These are phyloP conservation scores for Kluyveromyces aestuarii DNA, from an alignment of 805 yeast species.

Conservation along the genomic window DNA sequence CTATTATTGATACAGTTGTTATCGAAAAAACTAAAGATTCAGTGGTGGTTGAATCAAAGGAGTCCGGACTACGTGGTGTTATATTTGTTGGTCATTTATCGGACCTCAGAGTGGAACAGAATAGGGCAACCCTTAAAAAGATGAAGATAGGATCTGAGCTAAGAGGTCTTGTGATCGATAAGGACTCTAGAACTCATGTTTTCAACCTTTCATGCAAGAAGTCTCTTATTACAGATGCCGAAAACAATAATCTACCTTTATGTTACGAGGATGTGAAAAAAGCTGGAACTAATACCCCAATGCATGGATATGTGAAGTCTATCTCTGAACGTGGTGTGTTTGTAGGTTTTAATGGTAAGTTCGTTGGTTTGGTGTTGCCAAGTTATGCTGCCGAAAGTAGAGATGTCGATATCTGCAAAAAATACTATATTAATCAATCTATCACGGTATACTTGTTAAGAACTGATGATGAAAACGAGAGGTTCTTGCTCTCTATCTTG, in stretches of 20 bases:
- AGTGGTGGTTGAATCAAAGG: slow-evolving; percentile 51
- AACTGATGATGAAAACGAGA: slow-evolving; percentile 56
- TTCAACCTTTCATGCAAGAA: slow-evolving; percentile 57
- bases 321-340: slow-evolving; percentile 76
- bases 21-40: slow-evolving; percentile 72
- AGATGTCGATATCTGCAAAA: slow-evolving; percentile 42
- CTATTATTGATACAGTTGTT: slow-evolving; percentile 49
- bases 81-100: slow-evolving; percentile 66
- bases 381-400: slow-evolving; percentile 53
- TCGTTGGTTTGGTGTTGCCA: slow-evolving; percentile 78
- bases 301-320: slow-evolving; percentile 72
- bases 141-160: slow-evolving; percentile 51
- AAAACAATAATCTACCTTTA: slow-evolving; percentile 44
- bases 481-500: slow-evolving; percentile 61
- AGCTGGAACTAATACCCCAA: slow-evolving; percentile 33
- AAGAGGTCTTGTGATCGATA: slow-evolving; percentile 57
- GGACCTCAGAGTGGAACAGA: slow-evolving; percentile 67
- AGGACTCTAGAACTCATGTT: slow-evolving; percentile 50
- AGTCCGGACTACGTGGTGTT: slow-evolving; percentile 52
- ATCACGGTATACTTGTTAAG: slow-evolving; percentile 58
- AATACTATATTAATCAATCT: slow-evolving; percentile 60
- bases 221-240: slow-evolving; percentile 58
- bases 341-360: slow-evolving; percentile 67
- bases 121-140: slow-evolving; percentile 55
- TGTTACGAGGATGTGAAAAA: slow-evolving; percentile 45